Conservation (phyloP, 257 asterid species). For the Cordia subcordata region DNA sequence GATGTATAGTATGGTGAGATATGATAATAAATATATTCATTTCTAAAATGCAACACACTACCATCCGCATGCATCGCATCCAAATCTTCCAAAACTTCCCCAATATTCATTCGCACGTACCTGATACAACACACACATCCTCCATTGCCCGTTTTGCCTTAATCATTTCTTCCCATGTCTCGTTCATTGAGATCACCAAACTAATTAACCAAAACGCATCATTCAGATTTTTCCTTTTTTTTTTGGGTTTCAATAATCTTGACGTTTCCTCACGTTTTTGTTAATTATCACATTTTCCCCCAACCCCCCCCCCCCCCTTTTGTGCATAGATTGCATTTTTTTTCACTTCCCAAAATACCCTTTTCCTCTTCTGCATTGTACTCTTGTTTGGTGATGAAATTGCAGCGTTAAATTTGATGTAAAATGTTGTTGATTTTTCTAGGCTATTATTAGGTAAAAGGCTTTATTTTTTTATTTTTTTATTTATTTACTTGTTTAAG, state of each 20-base stretch:
- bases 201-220: not conserved
- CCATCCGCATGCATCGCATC: too few relatives aligned
- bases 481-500: too few relatives aligned
- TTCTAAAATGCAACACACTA: too few relatives aligned
- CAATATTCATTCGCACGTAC: too few relatives aligned
- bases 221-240: not conserved
- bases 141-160: not conserved
- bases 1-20: too few relatives aligned
- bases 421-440: too few relatives aligned
- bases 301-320: not conserved
- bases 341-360: not conserved
- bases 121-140: not conserved
- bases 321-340: not conserved
- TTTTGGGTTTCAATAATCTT: not conserved
- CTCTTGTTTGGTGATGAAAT: too few relatives aligned
- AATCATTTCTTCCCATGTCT: not conserved
- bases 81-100: too few relatives aligned
- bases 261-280: not conserved
- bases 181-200: not conserved
- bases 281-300: not conserved
- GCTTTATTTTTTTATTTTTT: too few relatives aligned
- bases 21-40: too few relatives aligned
- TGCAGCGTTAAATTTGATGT: not conserved
- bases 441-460: too few relatives aligned
- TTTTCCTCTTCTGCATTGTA: not conserved